phyloP scores from a whole-genome alignment of 2,329 filamentous ascomycete species.

The Microcyclospora pomicola region DNA sequence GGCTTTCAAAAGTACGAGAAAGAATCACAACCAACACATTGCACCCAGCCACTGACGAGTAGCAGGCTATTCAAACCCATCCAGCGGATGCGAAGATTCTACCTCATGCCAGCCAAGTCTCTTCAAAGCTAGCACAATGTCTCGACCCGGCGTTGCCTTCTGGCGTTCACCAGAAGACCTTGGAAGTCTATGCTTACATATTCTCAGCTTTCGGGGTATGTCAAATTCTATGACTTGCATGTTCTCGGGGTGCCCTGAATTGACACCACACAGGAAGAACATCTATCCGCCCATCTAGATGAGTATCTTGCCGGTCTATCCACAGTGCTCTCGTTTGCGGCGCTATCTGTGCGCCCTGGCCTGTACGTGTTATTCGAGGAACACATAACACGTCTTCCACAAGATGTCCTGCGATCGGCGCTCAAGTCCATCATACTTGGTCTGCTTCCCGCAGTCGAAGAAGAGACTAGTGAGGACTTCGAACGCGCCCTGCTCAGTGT shows the following conservation, averaged over 20 bases:
- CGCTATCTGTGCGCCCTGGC: slow-evolving; percentile 72
- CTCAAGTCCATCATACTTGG: slow-evolving; percentile 81
- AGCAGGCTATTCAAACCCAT: slow-evolving; percentile 73
- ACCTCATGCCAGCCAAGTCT: slow-evolving; percentile 68
- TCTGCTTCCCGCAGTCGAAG: slow-evolving; percentile 82
- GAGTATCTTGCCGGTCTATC: slow-evolving; percentile 84
- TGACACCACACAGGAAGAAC: slow-evolving; percentile 9
- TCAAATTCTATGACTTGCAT: slow-evolving; percentile 5
- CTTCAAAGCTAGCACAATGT: slow-evolving; percentile 88
- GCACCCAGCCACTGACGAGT: neutral
- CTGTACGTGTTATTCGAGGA: slow-evolving; percentile 75
- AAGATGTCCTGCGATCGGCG: slow-evolving; percentile 62
- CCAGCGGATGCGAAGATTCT: slow-evolving; percentile 58
- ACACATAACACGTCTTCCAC: slow-evolving; percentile 60
- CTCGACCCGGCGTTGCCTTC: slow-evolving; percentile 86
- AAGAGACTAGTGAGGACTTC: slow-evolving; percentile 95
- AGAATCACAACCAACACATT: neutral
- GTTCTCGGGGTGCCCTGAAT: neutral
- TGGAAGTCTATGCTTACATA: slow-evolving; percentile 85
- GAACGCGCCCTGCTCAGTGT: slow-evolving; percentile 70
- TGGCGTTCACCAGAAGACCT: slow-evolving; percentile 90
- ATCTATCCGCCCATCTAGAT: slow-evolving; percentile 63
- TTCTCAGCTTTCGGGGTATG: slow-evolving; percentile 69
- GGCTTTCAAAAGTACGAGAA: slow-evolving; percentile 61
- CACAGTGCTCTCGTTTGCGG: slow-evolving; percentile 84